These are phyloP conservation scores for Antitrichia curtipendula DNA, from an alignment of 225 moss, liverwort and hornwort genomes.

Conservation along the genomic window DNA sequence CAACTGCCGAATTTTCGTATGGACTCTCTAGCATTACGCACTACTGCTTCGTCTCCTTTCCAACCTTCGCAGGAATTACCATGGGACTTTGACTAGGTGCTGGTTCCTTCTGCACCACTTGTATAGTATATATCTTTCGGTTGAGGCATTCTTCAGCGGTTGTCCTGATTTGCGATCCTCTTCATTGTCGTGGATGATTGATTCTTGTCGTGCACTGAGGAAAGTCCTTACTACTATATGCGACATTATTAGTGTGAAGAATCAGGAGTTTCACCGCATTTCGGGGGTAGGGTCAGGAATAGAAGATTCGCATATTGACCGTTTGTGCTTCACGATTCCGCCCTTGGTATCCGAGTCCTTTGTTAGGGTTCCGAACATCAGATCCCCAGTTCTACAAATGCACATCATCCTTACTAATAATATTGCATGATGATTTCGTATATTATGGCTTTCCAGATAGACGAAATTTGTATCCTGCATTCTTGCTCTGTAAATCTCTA, in stretches of 20 bases:
- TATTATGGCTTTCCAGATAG: neutral
- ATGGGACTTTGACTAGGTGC: neutral
- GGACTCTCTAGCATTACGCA: neutral
- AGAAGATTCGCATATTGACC: neutral
- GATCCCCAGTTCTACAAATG: neutral
- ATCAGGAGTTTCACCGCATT: neutral
- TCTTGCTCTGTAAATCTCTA: neutral
- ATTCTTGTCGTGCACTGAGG: neutral
- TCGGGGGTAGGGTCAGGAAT: neutral
- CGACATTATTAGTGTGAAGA: neutral
- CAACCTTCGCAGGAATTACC: neutral
- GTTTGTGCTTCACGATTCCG: neutral
- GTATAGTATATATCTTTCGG: neutral
- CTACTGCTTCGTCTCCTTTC: neutral
- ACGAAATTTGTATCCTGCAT: neutral
- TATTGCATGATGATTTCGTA: neutral
- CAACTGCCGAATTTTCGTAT: neutral
- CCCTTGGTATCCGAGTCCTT: neutral
- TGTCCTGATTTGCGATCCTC: neutral
- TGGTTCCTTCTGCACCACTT: neutral
- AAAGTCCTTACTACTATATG: neutral
- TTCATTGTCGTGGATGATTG: neutral
- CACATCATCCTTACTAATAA: neutral
- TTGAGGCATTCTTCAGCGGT: neutral
- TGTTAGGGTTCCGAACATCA: neutral